Evolutionary conservation across 1,284 basidiomycete species (phyloP), one percentile per base, ranked within the genome.

Genomic region (Testicularia cyperi): DNA sequence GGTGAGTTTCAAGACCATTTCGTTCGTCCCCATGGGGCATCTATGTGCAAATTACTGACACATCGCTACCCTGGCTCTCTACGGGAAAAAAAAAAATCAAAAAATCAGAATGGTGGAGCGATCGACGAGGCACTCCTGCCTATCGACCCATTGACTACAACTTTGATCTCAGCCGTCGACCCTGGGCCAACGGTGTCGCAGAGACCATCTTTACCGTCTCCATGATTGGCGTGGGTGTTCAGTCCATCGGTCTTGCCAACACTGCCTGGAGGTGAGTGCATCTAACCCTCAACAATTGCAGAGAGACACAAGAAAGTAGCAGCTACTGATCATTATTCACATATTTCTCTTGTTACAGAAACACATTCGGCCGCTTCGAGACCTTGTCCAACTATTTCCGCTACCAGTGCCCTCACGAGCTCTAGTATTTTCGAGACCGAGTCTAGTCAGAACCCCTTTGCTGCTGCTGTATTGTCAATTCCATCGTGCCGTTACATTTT

Each of bases 141-240:
- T 40, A 25, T 28, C 22, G 44, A 20, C 44, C 44, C 7, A 39
- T 46, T 27, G 44, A 46, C 23, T 27, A 15, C 14, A 9, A 36
- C 12, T 10, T 39, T 14, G 38, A 46, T 16, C 28, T 25, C 27
- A 19, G 12, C 7, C 18, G 44, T 4, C 18, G 44, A 12, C 44
- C 44, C 9, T 46, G 44, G 44, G 44, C 44, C 20, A 46, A 40
- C 33, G 37, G 33, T 9, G 19, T 39, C 6, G 37, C 44, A n/a
- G 44, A 46, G 23, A 29, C 18, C 16, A 21, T 46, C n/a, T 46
- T 46, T 14, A 36, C 38, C 6, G 24, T 39, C 1, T 37, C 44
- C 6, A 46, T 46, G 44, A 46, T 46, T 21, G 44, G 44, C 6
- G 13, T 46, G 12, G 44, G 44, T 5, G 44, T 46, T 2, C 44